These are phyloP conservation scores for Neopestalotiopsis rosae DNA, from an alignment of 2,329 filamentous ascomycete genomes.

Conservation along the genomic window DNA sequence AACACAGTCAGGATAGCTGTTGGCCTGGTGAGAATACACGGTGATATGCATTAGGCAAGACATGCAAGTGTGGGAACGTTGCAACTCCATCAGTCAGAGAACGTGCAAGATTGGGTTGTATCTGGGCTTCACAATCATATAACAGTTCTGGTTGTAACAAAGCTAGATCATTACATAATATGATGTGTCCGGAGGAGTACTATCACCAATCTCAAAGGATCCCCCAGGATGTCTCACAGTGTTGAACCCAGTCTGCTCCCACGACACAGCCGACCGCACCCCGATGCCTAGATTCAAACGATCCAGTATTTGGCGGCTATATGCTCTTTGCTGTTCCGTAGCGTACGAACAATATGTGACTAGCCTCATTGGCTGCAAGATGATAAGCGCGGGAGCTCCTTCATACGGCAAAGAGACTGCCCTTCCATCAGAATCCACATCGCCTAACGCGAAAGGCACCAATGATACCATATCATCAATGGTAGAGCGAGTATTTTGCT, in stretches of 20 bases:
- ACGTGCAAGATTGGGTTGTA: neutral
- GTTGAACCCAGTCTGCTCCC: slow-evolving; percentile 12
- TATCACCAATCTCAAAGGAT: neutral
- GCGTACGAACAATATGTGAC: slow-evolving; percentile 36
- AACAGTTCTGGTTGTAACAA: neutral
- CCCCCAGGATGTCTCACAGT: neutral
- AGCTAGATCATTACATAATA: neutral
- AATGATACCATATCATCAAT: slow-evolving; percentile 4
- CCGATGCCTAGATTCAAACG: slow-evolving; percentile 36
- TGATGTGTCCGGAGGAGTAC: neutral
- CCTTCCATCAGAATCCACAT: neutral
- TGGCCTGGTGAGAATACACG: neutral
- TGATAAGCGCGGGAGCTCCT: slow-evolving; percentile 37
- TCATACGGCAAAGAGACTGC: slow-evolving; percentile 8
- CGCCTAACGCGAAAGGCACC: slow-evolving; percentile 6
- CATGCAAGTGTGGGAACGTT: neutral
- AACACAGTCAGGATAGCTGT: neutral
- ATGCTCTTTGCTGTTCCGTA: slow-evolving; percentile 29
- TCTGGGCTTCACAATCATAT: neutral
- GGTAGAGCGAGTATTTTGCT: neutral
- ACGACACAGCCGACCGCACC: slow-evolving; percentile 32
- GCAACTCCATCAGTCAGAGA: too few species aligned
- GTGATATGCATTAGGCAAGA: neutral
- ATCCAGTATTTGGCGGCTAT: slow-evolving; percentile 28
- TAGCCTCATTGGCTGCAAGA: slow-evolving; percentile 37